These are phyloP conservation scores for Rhododendron ovatum DNA, from an alignment of 148 eudicot genomes.

Conservation along the genomic window DNA sequence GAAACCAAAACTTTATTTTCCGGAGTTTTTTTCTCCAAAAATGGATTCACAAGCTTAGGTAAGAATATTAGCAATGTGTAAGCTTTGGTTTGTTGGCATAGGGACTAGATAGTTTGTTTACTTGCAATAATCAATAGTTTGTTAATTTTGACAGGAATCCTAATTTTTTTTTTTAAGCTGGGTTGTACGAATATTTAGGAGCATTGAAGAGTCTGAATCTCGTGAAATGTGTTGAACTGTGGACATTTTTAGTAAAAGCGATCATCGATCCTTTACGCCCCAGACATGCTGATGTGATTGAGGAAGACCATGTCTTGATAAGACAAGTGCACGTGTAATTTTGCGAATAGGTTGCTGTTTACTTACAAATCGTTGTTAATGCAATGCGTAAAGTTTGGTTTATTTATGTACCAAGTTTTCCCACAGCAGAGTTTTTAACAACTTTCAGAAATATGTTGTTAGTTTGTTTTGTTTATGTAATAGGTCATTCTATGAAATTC, in stretches of 20 bases:
- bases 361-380: not conserved
- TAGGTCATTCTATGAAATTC: too few relatives aligned
- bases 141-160: too few relatives aligned
- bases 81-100: not conserved
- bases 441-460: too few relatives aligned
- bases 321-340: not conserved
- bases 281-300: not conserved
- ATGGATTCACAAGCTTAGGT: not conserved
- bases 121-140: not conserved
- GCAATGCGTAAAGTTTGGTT: not conserved
- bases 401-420: not conserved
- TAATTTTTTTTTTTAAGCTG: too few relatives aligned
- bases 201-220: not conserved
- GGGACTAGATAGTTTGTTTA: not conserved
- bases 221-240: not conserved
- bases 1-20: not conserved
- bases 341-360: not conserved
- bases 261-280: not conserved
- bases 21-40: not conserved
- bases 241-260: not conserved
- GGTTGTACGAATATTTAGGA: too few relatives aligned
- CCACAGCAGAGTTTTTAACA: not conserved
- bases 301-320: not conserved
- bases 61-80: not conserved
- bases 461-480: too few relatives aligned